Evolutionary conservation across 108 stramenopile genomes (phyloP).

Genomic region (Halocafeteria seosinensis): DNA sequence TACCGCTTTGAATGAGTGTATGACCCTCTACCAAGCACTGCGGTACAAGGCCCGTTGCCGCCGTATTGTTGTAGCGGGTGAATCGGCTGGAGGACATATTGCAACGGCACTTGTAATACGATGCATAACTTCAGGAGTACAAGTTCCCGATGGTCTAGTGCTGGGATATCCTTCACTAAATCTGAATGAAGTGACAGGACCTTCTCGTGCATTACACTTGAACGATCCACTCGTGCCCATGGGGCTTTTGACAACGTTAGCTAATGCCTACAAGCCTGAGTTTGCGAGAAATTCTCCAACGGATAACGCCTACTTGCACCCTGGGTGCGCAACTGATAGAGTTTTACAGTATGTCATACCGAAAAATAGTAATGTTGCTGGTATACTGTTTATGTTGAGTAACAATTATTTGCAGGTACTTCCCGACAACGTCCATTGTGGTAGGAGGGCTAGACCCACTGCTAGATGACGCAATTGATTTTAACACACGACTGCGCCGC

Average conservation of each 20-base stretch:
- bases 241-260: neutral
- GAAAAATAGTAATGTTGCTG: too few species aligned
- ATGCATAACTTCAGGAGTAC: neutral
- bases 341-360: neutral
- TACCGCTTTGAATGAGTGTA: neutral
- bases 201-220: constrained; percentile 7
- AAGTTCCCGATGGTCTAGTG: neutral
- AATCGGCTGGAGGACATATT: constrained; percentile 5
- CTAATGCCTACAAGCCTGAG: constrained; percentile 1
- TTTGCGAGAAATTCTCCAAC: neutral
- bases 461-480: constrained; percentile 60
- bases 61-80: constrained; percentile 1
- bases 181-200: neutral
- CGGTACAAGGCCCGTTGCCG: neutral
- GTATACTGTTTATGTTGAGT: neutral
- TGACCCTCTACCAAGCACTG: neutral
- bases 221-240: constrained; percentile 5
- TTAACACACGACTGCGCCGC: constrained; percentile 46
- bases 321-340: neutral
- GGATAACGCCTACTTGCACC: neutral
- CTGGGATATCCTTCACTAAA: constrained; percentile 6
- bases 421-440: constrained; percentile 1
- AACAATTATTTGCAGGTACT: too few species aligned
- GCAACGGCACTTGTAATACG: neutral
- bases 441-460: constrained; percentile 44